phyloP scores from a whole-genome alignment of 1,284 basidiomycete species.

The Lignosus rhinocerotis region DNA sequence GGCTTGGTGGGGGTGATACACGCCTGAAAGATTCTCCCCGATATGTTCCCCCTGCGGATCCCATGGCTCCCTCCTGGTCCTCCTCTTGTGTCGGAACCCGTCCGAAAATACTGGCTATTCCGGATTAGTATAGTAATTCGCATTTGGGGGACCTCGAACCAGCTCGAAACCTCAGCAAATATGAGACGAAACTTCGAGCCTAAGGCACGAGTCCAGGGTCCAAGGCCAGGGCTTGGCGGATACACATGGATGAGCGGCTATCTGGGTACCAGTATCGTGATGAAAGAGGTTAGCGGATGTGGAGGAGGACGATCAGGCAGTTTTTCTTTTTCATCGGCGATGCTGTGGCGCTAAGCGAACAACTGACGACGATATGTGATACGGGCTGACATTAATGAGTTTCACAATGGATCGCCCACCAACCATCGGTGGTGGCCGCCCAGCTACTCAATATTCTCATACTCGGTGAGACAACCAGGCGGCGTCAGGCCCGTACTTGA shows the following conservation, averaged over 20 bases:
- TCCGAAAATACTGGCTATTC: too few relatives aligned
- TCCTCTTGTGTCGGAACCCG: too few relatives aligned
- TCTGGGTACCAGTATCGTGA: neutral
- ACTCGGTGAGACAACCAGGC: too few relatives aligned
- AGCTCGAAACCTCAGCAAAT: too few relatives aligned
- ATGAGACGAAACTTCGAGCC: too few relatives aligned
- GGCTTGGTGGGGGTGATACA: neutral
- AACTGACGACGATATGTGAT: neutral
- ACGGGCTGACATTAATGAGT: too few relatives aligned
- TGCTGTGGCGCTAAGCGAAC: constrained; percentile 1
- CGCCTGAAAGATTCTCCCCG: neutral
- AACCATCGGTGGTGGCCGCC: neutral
- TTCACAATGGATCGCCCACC: too few relatives aligned
- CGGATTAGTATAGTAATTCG: too few relatives aligned
- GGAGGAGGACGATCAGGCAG: constrained; percentile 8
- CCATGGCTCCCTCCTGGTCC: too few relatives aligned
- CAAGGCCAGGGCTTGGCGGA: neutral
- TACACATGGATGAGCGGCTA: neutral
- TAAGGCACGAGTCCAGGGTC: too few relatives aligned
- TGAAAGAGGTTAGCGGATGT: neutral
- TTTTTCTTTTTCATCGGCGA: constrained; percentile 5
- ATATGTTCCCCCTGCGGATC: neutral
- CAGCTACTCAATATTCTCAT: neutral
- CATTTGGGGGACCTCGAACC: neutral
- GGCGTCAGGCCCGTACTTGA: too few relatives aligned